phyloP scores from a whole-genome alignment of 148 eudicot genomes.

The Camellia granthamiana region DNA sequence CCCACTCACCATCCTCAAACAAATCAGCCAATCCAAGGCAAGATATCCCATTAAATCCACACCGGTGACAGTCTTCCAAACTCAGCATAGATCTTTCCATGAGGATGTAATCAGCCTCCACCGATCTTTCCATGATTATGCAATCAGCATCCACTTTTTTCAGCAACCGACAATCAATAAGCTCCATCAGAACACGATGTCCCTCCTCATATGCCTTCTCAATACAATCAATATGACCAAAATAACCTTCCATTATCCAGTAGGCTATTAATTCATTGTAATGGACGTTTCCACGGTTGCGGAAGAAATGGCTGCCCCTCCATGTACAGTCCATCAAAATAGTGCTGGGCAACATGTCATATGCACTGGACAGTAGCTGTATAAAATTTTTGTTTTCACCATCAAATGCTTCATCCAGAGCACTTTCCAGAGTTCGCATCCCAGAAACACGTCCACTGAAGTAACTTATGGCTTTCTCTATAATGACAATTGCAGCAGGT shows the following conservation, averaged over 20 bases:
- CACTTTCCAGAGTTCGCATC: background rate
- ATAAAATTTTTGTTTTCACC: too few species aligned
- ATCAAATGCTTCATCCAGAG: background rate
- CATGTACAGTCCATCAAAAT: background rate
- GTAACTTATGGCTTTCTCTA: background rate
- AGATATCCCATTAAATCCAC: conserved; percentile 4
- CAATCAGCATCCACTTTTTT: conserved; percentile 27
- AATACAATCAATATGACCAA: conserved; percentile 24
- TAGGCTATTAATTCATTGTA: conserved; percentile 8
- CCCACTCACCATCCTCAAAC: conserved; percentile 3
- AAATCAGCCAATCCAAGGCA: conserved; percentile 31
- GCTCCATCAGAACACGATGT: conserved; percentile 27
- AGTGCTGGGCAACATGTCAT: background rate
- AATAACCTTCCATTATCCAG: too few species aligned
- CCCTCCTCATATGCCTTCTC: conserved; percentile 29
- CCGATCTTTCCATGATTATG: conserved; percentile 7
- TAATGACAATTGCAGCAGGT: background rate
- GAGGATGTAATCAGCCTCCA: conserved; percentile 1
- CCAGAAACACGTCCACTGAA: background rate
- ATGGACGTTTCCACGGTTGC: background rate
- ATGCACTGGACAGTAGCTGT: background rate
- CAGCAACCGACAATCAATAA: conserved; percentile 27
- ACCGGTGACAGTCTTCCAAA: background rate
- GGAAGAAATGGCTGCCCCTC: conserved; percentile 10
- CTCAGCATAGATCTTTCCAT: background rate